phyloP scores from a whole-genome alignment of 371 early-diverging fungal species.

The Rhizopus arrhizus region DNA sequence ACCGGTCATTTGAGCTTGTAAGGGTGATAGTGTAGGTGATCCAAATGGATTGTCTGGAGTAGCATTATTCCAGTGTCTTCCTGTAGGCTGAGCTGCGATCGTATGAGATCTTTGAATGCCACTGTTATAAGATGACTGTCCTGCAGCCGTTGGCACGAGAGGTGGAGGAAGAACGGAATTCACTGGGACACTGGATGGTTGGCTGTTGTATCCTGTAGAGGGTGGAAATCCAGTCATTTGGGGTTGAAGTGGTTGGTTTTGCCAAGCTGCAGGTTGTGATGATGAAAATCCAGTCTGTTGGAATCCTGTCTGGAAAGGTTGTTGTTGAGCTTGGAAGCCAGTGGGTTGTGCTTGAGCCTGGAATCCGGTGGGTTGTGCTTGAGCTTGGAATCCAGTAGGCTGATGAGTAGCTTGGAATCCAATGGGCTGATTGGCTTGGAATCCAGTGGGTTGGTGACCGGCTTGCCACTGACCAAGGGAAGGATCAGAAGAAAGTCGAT shows the following conservation, averaged over 20 bases:
- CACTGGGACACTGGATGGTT: conserved; percentile 16
- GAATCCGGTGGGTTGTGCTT: conserved; percentile 13
- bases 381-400: conserved; percentile 12
- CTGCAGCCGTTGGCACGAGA: conserved; percentile 27
- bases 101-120: conserved; percentile 23
- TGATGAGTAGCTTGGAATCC: conserved; percentile 9
- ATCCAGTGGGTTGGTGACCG: background rate
- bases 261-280: conserved; percentile 28
- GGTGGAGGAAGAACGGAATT: conserved; percentile 26
- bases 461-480: conserved; percentile 41
- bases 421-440: conserved; percentile 9
- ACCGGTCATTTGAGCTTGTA: conserved; percentile 39
- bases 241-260: conserved; percentile 36
- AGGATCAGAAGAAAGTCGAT: conserved; percentile 33
- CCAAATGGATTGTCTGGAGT: conserved; percentile 63
- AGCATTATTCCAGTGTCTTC: conserved; percentile 56
- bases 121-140: conserved; percentile 21
- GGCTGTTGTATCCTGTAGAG: conserved; percentile 23
- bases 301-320: too few relatives aligned
- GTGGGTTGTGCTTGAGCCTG: conserved; percentile 15
- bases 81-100: conserved; percentile 49
- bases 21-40: conserved; percentile 38
- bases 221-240: conserved; percentile 49
- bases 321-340: conserved; percentile 10
- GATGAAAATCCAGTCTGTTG: conserved; percentile 3